A percentile compares a stretch with the other conserved stretches of the same genome.
Evolutionary conservation across 2,329 filamentous ascomycete genomes (phyloP).

Genomic region (Chaetomium sp.): DNA sequence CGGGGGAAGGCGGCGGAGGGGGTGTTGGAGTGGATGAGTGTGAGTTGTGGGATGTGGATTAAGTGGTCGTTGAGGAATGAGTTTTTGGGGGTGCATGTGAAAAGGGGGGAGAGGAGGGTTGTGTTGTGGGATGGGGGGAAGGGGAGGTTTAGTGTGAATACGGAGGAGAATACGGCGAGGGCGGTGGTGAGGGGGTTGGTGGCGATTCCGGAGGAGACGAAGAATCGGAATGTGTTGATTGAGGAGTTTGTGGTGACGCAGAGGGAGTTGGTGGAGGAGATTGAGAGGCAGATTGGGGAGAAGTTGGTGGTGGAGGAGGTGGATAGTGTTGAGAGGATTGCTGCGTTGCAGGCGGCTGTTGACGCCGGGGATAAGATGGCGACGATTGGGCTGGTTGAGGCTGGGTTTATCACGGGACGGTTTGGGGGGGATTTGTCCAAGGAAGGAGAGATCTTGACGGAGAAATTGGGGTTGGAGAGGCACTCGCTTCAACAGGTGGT

Average conservation of each 20-base stretch:
- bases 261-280: conserved; percentile 36
- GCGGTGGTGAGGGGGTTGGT: conserved; percentile 26
- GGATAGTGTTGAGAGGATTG: conserved; percentile 23
- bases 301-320: conserved; percentile 28
- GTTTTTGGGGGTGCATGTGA: conserved; percentile 23
- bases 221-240: conserved; percentile 29
- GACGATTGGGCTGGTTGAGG: conserved; percentile 27
- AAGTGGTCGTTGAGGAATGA: conserved; percentile 25
- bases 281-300: conserved; percentile 44
- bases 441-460: conserved; percentile 29
- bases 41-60: conserved; percentile 28
- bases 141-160: conserved; percentile 29
- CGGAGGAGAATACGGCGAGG: conserved; percentile 31
- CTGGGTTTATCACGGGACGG: conserved; percentile 28
- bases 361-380: conserved; percentile 23
- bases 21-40: conserved; percentile 28
- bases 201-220: conserved; percentile 27
- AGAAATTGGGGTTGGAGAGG: conserved; percentile 25
- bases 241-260: conserved; percentile 31
- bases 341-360: conserved; percentile 26
- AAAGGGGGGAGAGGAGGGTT: conserved; percentile 17
- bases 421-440: conserved; percentile 30
- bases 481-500: conserved; percentile 25
- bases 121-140: conserved; percentile 31
- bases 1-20: conserved; percentile 17